Conservation (phyloP, 495 filamentous ascomycete species). For the Aspergillus steynii region DNA sequence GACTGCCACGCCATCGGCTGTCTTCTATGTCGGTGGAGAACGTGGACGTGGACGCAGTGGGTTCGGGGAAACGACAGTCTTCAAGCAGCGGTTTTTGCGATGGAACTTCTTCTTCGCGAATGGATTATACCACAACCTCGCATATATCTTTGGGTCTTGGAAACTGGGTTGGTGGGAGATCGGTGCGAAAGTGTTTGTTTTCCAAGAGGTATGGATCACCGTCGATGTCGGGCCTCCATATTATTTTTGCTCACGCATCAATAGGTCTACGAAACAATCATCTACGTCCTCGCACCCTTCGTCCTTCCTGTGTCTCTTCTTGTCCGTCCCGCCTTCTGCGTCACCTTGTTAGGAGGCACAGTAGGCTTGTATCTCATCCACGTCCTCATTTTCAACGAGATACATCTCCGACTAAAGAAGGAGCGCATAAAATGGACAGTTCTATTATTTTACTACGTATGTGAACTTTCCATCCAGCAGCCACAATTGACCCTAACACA, state of each 20-base stretch:
- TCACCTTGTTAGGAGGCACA: constrained; percentile 30
- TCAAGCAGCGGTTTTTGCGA: constrained; percentile 47
- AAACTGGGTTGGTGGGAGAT: constrained; percentile 52
- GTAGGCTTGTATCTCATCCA: constrained; percentile 41
- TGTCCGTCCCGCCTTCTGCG: constrained; percentile 38
- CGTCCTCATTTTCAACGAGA: constrained; percentile 44
- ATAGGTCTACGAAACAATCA: constrained; percentile 48
- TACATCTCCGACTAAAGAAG: constrained; percentile 42
- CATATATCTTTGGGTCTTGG: constrained; percentile 48
- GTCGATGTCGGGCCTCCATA: neutral
- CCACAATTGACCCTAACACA: too few relatives aligned
- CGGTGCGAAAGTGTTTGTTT: constrained; percentile 62
- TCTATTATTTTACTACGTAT: constrained; percentile 35
- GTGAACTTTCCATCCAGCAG: neutral
- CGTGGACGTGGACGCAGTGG: constrained; percentile 44
- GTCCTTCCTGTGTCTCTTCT: constrained; percentile 47
- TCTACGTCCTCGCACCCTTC: constrained; percentile 48
- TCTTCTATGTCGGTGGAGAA: constrained; percentile 39
- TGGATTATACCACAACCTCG: constrained; percentile 47
- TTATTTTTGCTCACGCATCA: neutral
- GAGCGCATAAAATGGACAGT: constrained; percentile 33
- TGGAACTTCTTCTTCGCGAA: constrained; percentile 56
- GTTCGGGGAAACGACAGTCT: constrained; percentile 54
- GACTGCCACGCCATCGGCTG: constrained; percentile 43
- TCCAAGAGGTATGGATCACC: constrained; percentile 52